Evolutionary conservation across 352 stramenopile species (phyloP).

Genomic region (Phytophthora tentaculata): DNA sequence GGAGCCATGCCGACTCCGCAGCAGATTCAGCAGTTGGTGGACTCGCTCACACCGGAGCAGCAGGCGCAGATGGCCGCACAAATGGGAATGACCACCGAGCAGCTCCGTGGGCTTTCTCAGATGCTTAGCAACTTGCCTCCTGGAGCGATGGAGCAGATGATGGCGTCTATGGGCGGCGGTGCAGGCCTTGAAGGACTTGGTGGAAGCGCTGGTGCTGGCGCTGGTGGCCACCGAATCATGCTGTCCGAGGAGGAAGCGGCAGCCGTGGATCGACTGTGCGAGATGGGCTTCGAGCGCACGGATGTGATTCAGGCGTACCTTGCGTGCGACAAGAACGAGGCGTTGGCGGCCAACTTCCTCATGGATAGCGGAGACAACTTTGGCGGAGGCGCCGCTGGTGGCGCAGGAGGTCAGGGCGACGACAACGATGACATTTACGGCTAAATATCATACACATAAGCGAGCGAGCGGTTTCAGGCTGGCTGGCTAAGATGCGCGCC

Average conservation of each 20-base stretch:
- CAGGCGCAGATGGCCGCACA: conserved; percentile 82
- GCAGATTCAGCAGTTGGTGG: conserved; percentile 85
- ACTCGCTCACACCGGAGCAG: conserved; percentile 79
- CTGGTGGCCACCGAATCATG: conserved; percentile 69
- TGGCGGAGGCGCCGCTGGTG: conserved; percentile 47
- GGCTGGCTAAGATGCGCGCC: conserved; percentile 24
- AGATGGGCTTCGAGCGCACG: conserved; percentile 90
- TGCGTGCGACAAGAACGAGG: conserved; percentile 99
- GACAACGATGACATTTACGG: conserved; percentile 91
- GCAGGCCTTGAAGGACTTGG: conserved; percentile 51
- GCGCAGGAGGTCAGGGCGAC: conserved; percentile 54
- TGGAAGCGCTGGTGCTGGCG: conserved; percentile 40
- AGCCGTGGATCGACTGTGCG: conserved; percentile 76
- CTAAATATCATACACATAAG: conserved; percentile 55
- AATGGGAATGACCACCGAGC: conserved; percentile 87
- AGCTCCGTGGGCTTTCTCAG: conserved; percentile 85
- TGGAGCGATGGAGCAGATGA: conserved; percentile 88
- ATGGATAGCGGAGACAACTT: conserved; percentile 93
- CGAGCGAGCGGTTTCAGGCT: conserved; percentile 18
- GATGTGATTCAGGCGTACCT: conserved; percentile 98
- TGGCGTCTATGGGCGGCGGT: conserved; percentile 75
- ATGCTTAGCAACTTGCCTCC: conserved; percentile 88
- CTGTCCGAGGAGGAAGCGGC: conserved; percentile 82
- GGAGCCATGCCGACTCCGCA: conserved; percentile 77
- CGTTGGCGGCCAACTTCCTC: conserved; percentile 98